Base-by-base conservation (phyloP, 1,139 yeast genomes). In the Pichia sp. region DNA sequence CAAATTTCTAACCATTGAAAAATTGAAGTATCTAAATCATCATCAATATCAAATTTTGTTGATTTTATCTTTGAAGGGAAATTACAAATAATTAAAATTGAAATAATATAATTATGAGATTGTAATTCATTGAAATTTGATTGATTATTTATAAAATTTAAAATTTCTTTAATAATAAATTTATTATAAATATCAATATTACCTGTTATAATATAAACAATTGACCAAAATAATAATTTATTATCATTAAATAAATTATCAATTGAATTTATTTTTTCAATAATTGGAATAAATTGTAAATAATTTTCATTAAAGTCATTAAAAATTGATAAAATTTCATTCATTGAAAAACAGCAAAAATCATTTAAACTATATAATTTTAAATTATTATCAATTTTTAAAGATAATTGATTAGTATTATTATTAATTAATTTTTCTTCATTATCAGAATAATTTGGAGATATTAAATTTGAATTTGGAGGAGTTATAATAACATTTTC, bases 161-260 rank as follows among this genome's bases (percentile, higher is more conserved):
- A 30, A 23, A 51, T 40, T 32, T 45, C 45, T 16, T 51, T 40
- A 3, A 47, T 27, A 16, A 50, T 26, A 40, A 45, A 55, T 1
- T 50, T 37, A 2, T 41, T 32, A 36, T 46, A 56, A 16, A 61
- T 51, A 3, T 42, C 36, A 2, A 45, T 35, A 29, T 58, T 52
- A 25, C 39, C 34, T 9, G 55, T 42, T 7, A 55, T 48, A 3
- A 55, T 46, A 34, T 47, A 57, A 11, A 59, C 51, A 12, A 59
- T 52, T 30, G 64, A 47, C 64, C 64, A 61, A 47, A 60, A 61
- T 20, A 59, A 43, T 6, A 58, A 40, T 16, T 49, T 47, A 9
- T 58, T 55, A 23, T 45, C 37, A 20, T 36, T 28, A 39, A 48
- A 56, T 20, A 61, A 33, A 3, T 26, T 3, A 1, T 55, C 49